Percentiles rank a stretch among this genome's conserved stretches.
phyloP scores from a whole-genome alignment of 495 filamentous ascomycete species.

The Tuber calosporum region DNA sequence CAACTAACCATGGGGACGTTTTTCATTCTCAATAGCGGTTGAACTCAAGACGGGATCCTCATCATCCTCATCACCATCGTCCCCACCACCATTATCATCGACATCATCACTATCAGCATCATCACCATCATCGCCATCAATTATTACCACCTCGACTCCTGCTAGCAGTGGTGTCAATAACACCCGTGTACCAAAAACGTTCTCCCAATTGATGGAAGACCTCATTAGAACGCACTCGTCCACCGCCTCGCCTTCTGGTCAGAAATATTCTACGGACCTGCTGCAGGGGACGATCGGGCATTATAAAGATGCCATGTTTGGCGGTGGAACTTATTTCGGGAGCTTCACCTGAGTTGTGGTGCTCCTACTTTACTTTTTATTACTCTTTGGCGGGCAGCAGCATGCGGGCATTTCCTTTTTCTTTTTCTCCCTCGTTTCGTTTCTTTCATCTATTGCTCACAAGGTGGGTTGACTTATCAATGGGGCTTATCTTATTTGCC shows the following conservation, averaged over 20 bases:
- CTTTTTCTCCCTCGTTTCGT: neutral
- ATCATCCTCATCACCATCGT: neutral
- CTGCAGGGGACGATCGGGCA: neutral
- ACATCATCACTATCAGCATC: constrained; percentile 1
- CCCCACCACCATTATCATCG: neutral
- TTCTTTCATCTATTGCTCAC: neutral
- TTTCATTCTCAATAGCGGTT: neutral
- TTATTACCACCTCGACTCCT: constrained; percentile 10
- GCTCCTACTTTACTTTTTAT: neutral
- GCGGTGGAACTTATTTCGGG: neutral
- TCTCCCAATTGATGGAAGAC: constrained; percentile 29
- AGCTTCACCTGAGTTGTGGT: neutral
- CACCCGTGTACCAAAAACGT: constrained; percentile 17
- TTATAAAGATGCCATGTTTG: neutral
- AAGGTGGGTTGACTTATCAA: neutral
- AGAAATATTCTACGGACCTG: neutral
- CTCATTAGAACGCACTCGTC: constrained; percentile 32
- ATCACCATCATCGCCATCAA: neutral
- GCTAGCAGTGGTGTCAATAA: constrained; percentile 1
- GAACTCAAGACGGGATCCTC: neutral
- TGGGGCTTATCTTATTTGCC: neutral
- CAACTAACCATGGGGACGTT: neutral
- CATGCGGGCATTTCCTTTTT: neutral
- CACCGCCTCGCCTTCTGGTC: constrained; percentile 31
- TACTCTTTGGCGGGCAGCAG: neutral